Percentiles rank a stretch among this genome's conserved stretches.
phyloP scores from a whole-genome alignment of 2,329 filamentous ascomycete genomes.

The Cytospora mali region DNA sequence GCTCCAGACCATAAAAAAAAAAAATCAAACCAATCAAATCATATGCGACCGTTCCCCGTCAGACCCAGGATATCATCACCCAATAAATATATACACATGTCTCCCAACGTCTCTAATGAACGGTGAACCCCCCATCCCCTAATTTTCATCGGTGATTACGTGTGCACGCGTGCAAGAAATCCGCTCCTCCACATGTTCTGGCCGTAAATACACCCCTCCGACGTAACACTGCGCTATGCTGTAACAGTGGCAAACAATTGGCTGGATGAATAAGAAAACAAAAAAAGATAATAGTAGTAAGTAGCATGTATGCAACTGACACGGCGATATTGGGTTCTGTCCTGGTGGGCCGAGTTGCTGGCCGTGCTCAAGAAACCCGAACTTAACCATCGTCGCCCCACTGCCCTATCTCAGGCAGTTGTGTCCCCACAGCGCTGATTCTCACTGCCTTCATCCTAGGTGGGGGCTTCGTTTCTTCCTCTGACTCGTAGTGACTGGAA shows the following conservation, averaged over 20 bases:
- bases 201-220: neutral
- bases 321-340: neutral
- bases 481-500: slow-evolving; percentile 31
- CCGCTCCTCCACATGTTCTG: neutral
- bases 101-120: neutral
- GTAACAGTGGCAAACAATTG: neutral
- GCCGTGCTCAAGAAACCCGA: neutral
- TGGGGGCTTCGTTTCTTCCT: slow-evolving; percentile 30
- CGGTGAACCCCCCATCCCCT: neutral
- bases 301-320: neutral
- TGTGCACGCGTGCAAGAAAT: neutral
- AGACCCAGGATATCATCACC: neutral
- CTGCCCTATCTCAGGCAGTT: slow-evolving; percentile 19
- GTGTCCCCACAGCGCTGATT: slow-evolving; percentile 41
- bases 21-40: neutral
- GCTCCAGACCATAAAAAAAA: neutral
- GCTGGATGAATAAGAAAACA: neutral
- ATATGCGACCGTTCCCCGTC: neutral
- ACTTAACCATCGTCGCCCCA: slow-evolving; percentile 28
- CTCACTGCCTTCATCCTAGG: slow-evolving; percentile 40
- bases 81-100: neutral
- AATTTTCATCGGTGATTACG: neutral
- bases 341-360: neutral
- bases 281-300: neutral
- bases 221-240: neutral